Base-by-base conservation (phyloP, 306 rosid species). In the Prunus mira region DNA sequence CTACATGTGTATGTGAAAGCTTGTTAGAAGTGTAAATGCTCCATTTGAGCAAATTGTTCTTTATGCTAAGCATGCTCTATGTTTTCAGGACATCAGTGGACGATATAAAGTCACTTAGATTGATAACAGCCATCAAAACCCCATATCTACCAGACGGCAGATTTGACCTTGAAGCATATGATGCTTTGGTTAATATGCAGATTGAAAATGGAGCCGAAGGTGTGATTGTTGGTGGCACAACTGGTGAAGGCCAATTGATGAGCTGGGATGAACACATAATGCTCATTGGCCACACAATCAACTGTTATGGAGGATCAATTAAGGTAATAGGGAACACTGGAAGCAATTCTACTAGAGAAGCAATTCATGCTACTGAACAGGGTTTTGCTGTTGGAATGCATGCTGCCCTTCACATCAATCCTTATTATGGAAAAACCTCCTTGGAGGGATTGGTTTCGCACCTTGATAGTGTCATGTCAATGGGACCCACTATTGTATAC, bases 361-460 rank as follows among this genome's bases (percentile, higher is more conserved):
- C 97, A 45, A 86, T 95, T 78, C 99, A 92, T 87, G 97, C 99
- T 75, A 78, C 92, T 1, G 97, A 95, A 70, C 99, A 95, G 69
- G 99, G 99, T 62, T 95, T 92, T 86, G 97, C 97, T 4, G 99
- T 95, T 75, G 99, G 97, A 73, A 95, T 92, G 98, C 98, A 95
- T 73, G 98, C 88, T 32, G 97, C 98, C n/a, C 97, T 95, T 67
- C 98, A 95, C 78, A 88, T 92, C 76, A 95, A 95, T 82, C 98
- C 98, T 41, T 95, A 95, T 82, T 92, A 95, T 67, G 98, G 98
- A 0, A 95, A 92, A 86, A 95, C 97, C 60, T 95, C 99, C 51
- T 51, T 84, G 79, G 87, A 91, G 51, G 99, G 99, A 30, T 51
- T 92, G 83, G 78, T 90, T 62, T 80, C 92, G 12, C 99, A 92